These are phyloP conservation scores for Plasmodium yoelii DNA, from an alignment of 169 alveolate genomes.

Conservation along the genomic window DNA sequence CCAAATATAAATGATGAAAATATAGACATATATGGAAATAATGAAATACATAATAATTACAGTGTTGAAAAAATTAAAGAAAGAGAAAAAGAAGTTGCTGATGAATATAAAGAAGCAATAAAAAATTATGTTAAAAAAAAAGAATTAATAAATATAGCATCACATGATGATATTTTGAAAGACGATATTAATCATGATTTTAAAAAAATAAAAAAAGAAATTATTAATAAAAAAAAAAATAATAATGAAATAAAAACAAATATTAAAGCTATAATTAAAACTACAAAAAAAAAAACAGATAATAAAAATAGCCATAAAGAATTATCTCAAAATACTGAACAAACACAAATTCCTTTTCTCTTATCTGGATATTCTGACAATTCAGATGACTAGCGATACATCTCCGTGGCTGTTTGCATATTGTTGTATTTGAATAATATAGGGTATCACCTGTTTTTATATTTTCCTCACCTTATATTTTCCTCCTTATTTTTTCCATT, in stretches of 20 bases:
- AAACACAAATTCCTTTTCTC: background rate
- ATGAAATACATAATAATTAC: conserved; percentile 39
- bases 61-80: conserved; percentile 38
- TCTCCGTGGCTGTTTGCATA: no score
- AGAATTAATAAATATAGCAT: conserved; percentile 17
- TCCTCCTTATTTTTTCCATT: no score
- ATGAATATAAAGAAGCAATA: conserved; percentile 65
- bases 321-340: background rate
- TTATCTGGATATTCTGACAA: conserved; percentile 63
- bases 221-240: conserved; percentile 39
- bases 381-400: conserved; percentile 15
- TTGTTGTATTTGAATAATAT: background rate
- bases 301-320: background rate
- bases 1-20: conserved; percentile 27
- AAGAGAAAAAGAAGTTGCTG: conserved; percentile 38
- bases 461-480: background rate
- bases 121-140: conserved; percentile 40
- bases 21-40: conserved; percentile 38
- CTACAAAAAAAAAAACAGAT: conserved; percentile 35
- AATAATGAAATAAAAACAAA: conserved; percentile 5
- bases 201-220: conserved; percentile 28
- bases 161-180: background rate
- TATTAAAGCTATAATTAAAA: conserved; percentile 66
- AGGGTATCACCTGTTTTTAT: background rate
- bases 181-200: conserved; percentile 26